Percentiles rank a stretch among this genome's conserved stretches.
These are phyloP conservation scores for Neofusicoccum sp. DNA, from an alignment of 2,329 filamentous ascomycete genomes.

Conservation along the genomic window DNA sequence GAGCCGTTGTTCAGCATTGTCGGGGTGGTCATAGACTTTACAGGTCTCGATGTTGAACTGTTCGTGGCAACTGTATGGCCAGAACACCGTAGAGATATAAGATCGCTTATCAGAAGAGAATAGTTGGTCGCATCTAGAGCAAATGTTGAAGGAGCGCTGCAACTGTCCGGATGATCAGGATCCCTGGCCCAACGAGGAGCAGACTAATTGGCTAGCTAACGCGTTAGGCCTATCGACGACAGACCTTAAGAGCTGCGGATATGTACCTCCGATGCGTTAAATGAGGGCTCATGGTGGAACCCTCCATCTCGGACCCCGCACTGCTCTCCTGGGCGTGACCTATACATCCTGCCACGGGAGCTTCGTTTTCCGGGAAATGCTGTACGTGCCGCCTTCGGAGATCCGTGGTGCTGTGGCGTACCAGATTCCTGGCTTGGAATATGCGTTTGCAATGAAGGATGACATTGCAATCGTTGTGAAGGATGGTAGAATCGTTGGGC, in stretches of 20 bases:
- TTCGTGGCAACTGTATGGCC: background rate
- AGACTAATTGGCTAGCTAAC: background rate
- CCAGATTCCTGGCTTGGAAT: background rate
- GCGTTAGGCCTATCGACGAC: background rate
- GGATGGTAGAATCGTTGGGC: background rate
- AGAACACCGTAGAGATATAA: background rate
- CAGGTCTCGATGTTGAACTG: background rate
- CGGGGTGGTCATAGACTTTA: background rate
- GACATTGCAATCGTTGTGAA: background rate
- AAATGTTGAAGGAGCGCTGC: slow-evolving; percentile 15
- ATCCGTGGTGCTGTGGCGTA: background rate
- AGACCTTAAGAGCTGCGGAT: background rate
- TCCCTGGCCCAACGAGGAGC: background rate
- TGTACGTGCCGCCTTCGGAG: background rate
- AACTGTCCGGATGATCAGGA: slow-evolving; percentile 24
- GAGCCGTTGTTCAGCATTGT: background rate
- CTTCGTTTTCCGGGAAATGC: background rate
- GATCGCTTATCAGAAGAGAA: background rate
- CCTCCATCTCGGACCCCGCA: background rate
- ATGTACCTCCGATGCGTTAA: background rate
- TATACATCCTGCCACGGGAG: background rate
- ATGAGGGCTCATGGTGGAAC: background rate
- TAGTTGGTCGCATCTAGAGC: background rate
- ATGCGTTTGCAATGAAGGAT: background rate
- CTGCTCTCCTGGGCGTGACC: background rate